Percentiles rank a stretch among this genome's conserved stretches.
phyloP scores from a whole-genome alignment of 192 early-diverging fungal genomes.

The Coemansia furcata region DNA sequence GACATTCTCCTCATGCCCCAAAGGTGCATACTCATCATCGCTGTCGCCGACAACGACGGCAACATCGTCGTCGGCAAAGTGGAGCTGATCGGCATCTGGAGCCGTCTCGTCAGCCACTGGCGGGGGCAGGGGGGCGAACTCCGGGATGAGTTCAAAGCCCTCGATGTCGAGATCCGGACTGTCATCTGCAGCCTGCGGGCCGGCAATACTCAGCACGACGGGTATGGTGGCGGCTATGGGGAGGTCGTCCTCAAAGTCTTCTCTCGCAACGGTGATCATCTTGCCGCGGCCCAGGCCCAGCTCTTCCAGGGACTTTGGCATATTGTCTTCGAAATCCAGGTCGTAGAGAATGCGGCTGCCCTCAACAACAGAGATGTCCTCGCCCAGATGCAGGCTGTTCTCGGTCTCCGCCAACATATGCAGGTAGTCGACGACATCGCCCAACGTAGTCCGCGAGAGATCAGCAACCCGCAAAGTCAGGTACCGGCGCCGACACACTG shows the following conservation, averaged over 20 bases:
- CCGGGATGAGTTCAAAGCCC: slow-evolving; percentile 28
- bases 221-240: slow-evolving; percentile 10
- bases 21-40: slow-evolving; percentile 11
- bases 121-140: slow-evolving; percentile 30
- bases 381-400: slow-evolving; percentile 58
- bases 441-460: slow-evolving; percentile 59
- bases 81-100: background rate
- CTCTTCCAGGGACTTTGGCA: slow-evolving; percentile 54
- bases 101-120: background rate
- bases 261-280: slow-evolving; percentile 35
- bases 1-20: background rate
- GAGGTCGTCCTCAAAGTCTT: slow-evolving; percentile 14
- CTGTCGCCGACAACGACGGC: slow-evolving; percentile 10
- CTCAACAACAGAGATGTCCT: slow-evolving; percentile 71
- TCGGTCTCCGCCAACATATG: slow-evolving; percentile 31
- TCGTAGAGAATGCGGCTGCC: slow-evolving; percentile 82
- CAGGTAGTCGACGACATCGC: slow-evolving; percentile 62
- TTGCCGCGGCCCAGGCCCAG: slow-evolving; percentile 55
- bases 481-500: slow-evolving; percentile 64
- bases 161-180: slow-evolving; percentile 15
- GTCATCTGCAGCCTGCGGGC: background rate
- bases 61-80: slow-evolving; percentile 1
- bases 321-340: slow-evolving; percentile 85
- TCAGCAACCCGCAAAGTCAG: slow-evolving; percentile 66
- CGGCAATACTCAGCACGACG: slow-evolving; percentile 34